Evolutionary conservation across 345 rosid species (phyloP).

Genomic region (Viola odorata): DNA sequence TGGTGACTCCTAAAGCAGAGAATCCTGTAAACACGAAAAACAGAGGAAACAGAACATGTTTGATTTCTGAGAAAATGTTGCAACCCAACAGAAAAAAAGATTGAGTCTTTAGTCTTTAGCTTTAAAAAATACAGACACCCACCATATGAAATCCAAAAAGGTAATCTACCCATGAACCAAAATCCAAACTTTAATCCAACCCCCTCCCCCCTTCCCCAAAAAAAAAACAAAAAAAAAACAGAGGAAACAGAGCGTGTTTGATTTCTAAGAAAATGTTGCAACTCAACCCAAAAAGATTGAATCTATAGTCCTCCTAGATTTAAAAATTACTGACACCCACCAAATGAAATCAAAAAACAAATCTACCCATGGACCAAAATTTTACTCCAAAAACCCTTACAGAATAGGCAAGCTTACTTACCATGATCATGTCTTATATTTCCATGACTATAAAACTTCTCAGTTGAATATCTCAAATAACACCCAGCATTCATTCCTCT

Average conservation of each 20-base stretch:
- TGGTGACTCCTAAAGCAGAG: slow-evolving; percentile 17
- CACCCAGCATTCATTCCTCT: slow-evolving; percentile 46
- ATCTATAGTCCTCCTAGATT: too few species aligned
- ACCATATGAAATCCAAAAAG: too few species aligned
- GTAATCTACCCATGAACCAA: too few species aligned
- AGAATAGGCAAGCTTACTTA: slow-evolving; percentile 12
- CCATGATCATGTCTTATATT: slow-evolving; percentile 20
- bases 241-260: too few species aligned
- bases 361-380: not conserved
- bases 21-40: slow-evolving; percentile 13
- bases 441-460: slow-evolving; percentile 23
- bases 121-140: too few species aligned
- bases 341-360: too few species aligned
- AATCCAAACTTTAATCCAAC: too few species aligned
- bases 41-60: not conserved
- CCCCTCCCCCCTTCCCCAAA: too few species aligned
- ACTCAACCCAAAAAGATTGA: not conserved
- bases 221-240: too few species aligned
- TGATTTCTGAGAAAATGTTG: not conserved
- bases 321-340: too few species aligned
- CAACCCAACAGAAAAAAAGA: not conserved
- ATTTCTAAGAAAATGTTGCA: not conserved
- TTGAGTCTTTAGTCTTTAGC: too few species aligned
- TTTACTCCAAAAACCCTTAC: not conserved
- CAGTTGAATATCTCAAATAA: slow-evolving; percentile 38